Evolutionary conservation across 1,284 basidiomycete genomes (phyloP).

Genomic region (Puccinia novopanici): DNA sequence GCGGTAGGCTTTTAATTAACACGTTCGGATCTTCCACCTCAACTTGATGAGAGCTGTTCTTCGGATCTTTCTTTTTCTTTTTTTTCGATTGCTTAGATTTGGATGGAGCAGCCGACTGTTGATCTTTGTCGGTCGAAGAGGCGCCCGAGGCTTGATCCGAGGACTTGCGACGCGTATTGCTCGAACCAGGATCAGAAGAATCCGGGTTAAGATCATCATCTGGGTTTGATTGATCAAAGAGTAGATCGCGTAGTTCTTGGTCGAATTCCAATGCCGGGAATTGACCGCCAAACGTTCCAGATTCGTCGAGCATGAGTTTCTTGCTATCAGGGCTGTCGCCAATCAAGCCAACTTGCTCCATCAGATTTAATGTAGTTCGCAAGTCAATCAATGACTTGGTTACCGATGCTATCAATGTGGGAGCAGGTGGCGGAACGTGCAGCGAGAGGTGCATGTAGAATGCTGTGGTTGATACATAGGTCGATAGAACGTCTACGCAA

Average conservation of each 20-base stretch:
- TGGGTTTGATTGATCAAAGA: conserved; percentile 25
- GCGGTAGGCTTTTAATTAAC: conserved; percentile 21
- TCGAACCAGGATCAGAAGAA: neutral
- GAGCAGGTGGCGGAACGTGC: conserved; percentile 7
- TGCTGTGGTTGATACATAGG: conserved; percentile 40
- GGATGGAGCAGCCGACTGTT: neutral
- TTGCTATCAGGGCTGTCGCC: conserved; percentile 54
- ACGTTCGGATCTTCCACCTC: conserved; percentile 47
- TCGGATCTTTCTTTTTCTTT: conserved; percentile 29
- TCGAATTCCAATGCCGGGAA: conserved; percentile 16
- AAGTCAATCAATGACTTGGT: conserved; percentile 40
- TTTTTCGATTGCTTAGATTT: conserved; percentile 5
- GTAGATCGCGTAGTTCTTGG: conserved; percentile 33
- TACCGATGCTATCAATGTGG: conserved; percentile 34
- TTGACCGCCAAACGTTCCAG: conserved; percentile 21
- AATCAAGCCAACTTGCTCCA: conserved; percentile 57
- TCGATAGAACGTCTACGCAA: conserved; percentile 32
- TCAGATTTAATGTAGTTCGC: conserved; percentile 35
- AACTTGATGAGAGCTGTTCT: conserved; percentile 6
- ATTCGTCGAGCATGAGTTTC: neutral
- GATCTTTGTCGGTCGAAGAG: conserved; percentile 3
- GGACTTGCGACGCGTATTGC: conserved; percentile 12
- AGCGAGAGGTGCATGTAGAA: conserved; percentile 47
- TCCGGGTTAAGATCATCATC: neutral
- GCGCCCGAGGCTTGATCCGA: neutral